phyloP scores from a whole-genome alignment of 2,329 filamentous ascomycete genomes.

The Diaporthe aspalathi region DNA sequence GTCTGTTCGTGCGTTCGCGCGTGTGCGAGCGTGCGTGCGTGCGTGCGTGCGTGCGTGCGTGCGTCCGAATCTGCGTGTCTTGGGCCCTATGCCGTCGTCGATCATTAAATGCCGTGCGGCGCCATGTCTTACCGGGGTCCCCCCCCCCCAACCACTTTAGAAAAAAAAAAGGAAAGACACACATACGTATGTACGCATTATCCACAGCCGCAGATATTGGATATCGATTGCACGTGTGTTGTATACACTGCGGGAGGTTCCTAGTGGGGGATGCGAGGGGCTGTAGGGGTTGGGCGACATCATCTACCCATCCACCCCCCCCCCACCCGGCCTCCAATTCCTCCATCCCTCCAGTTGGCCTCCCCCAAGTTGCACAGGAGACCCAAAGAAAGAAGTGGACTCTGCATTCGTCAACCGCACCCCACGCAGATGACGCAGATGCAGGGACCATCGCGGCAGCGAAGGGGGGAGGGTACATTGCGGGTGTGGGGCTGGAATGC shows the following conservation, averaged over 20 bases:
- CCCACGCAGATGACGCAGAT: constrained; percentile 38
- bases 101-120: constrained; percentile 1
- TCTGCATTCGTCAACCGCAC: constrained; percentile 37
- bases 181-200: not conserved
- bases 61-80: not conserved
- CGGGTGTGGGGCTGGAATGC: constrained; percentile 21
- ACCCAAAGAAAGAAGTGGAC: constrained; percentile 1
- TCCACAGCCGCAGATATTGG: not conserved
- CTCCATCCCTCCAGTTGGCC: not conserved
- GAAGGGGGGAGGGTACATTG: constrained; percentile 2
- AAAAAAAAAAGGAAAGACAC: too few relatives aligned
- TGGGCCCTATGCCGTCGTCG: not conserved
- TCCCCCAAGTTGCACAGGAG: not conserved
- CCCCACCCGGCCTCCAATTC: not conserved
- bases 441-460: constrained; percentile 31
- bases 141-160: too few relatives aligned
- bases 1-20: not conserved
- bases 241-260: not conserved
- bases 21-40: not conserved
- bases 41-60: too few relatives aligned
- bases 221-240: not conserved
- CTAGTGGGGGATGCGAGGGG: not conserved
- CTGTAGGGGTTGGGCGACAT: too few relatives aligned
- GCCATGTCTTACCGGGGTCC: too few relatives aligned
- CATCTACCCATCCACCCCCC: not conserved